Evolutionary conservation across 73 alveolate species (phyloP), one percentile per base, ranked within the genome.

Genomic region (Paramecium octaurelia): DNA sequence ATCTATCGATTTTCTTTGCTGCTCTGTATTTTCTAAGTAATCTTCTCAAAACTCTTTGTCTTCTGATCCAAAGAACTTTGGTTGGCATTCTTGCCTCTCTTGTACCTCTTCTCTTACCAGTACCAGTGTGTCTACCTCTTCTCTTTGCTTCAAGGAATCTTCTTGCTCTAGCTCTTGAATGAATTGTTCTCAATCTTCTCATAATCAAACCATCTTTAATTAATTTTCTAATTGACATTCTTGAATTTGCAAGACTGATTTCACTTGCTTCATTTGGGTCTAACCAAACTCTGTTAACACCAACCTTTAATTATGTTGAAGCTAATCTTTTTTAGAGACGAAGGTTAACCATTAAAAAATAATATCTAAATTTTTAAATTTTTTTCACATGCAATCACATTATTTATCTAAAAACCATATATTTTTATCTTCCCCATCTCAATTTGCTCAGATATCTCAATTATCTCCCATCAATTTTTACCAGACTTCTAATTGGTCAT

Each of bases 11-110:
- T 95, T 97, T 96, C 97, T 96, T 97, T 93, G 96, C 92, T 87
- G 96, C 99, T 94, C 99, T 97, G 93, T 97, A 97, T 94, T 97
- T 97, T 87, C 98, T 94, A 93, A 98, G 97, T 92, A 98, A 97
- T 92, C 99, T 95, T 94, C 99, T 97, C 93, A 98, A 96, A 48
- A 98, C 99, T 92, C 99, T 97, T 95, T 97, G 98, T 88, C 99
- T 96, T 92, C 99, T 95, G 96, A 98, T 97, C 98, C 99, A 97
- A 77, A 97, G 94, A 86, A 97, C 98, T 95, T 98, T 98, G 38
- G 91, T 80, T 20, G 99, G 99, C 99, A 98, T 98, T 92, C 99
- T 96, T 60, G 99, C 99, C 95, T 97, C 98, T 93, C 95, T 93
- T 93, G 99, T 94, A 88, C 99, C 99, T 96, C 95, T 93, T 95